Percentiles rank a stretch among this genome's conserved stretches.
Conservation (phyloP, 169 alveolate genomes). For the Plasmodium vinckei region DNA sequence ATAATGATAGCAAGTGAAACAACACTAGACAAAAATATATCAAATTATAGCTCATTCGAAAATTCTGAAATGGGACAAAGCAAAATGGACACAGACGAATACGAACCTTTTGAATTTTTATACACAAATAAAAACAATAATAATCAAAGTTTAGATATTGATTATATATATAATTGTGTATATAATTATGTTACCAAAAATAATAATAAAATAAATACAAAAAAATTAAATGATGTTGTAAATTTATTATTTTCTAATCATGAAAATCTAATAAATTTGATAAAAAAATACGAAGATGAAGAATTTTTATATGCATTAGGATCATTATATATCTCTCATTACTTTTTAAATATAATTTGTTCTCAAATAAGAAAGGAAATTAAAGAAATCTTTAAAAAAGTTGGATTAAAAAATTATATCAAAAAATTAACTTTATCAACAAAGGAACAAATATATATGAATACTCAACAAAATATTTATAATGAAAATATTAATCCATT, state of each 20-base stretch:
- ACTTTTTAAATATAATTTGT: conserved; percentile 52
- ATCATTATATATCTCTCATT: conserved; percentile 51
- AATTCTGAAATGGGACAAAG: background rate
- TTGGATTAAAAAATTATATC: conserved; percentile 16
- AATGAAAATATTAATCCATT: conserved; percentile 29
- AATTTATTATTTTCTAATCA: conserved; percentile 34
- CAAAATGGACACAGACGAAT: background rate
- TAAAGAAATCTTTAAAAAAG: conserved; percentile 50
- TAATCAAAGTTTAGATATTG: background rate
- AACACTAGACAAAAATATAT: no score
- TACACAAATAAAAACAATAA: no score
- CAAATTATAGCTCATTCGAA: background rate
- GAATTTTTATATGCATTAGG: conserved; percentile 43
- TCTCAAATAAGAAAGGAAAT: conserved; percentile 52
- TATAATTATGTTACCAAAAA: conserved; percentile 4
- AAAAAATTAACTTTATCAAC: conserved; percentile 7
- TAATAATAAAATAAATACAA: background rate
- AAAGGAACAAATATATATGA: conserved; percentile 54
- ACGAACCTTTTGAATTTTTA: no score
- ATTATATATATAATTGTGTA: background rate
- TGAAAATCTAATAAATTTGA: conserved; percentile 2
- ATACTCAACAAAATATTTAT: conserved; percentile 47
- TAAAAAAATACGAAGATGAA: conserved; percentile 23
- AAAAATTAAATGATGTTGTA: background rate
- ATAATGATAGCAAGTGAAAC: no score